Conservation (phyloP, 1,139 yeast genomes). For the Yamadazyma jaroonii region DNA sequence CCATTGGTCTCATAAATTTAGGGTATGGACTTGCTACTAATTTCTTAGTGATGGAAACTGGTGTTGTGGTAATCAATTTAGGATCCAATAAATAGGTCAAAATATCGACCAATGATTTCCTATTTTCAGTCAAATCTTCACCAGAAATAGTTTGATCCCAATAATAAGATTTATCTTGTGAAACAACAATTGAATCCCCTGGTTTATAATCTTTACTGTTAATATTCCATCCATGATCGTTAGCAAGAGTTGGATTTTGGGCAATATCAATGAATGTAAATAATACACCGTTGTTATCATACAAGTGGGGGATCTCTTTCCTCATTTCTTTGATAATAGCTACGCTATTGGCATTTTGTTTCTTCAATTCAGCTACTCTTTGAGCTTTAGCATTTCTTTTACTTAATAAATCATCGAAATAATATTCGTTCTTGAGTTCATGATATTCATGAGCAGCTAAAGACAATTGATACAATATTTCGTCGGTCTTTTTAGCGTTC, state of each 20-base stretch:
- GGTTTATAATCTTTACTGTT: slow-evolving; percentile 28
- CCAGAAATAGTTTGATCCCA: slow-evolving; percentile 36
- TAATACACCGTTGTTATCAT: slow-evolving; percentile 41
- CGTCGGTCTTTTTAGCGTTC: slow-evolving; percentile 32
- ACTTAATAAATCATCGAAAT: slow-evolving; percentile 35
- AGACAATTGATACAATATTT: slow-evolving; percentile 42
- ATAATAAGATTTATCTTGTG: slow-evolving; percentile 28
- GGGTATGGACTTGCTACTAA: slow-evolving; percentile 48
- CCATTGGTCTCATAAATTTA: slow-evolving; percentile 36
- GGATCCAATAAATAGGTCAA: slow-evolving; percentile 35
- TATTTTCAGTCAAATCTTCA: slow-evolving; percentile 26
- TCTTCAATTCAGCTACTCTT: slow-evolving; percentile 42
- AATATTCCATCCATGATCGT: slow-evolving; percentile 41
- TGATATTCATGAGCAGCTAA: slow-evolving; percentile 55
- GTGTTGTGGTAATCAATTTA: slow-evolving; percentile 13
- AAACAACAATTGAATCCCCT: slow-evolving; percentile 43
- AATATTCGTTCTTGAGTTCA: slow-evolving; percentile 40
- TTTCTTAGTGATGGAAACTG: slow-evolving; percentile 16
- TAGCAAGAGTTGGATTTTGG: slow-evolving; percentile 28
- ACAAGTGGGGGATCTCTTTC: slow-evolving; percentile 45
- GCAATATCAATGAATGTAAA: slow-evolving; percentile 55
- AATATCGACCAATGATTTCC: slow-evolving; percentile 24
- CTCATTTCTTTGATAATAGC: slow-evolving; percentile 48
- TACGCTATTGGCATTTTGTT: slow-evolving; percentile 37
- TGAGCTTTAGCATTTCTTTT: slow-evolving; percentile 43